Conservation (phyloP, 2,329 filamentous ascomycete species). For the Lachnellula occidentalis region DNA sequence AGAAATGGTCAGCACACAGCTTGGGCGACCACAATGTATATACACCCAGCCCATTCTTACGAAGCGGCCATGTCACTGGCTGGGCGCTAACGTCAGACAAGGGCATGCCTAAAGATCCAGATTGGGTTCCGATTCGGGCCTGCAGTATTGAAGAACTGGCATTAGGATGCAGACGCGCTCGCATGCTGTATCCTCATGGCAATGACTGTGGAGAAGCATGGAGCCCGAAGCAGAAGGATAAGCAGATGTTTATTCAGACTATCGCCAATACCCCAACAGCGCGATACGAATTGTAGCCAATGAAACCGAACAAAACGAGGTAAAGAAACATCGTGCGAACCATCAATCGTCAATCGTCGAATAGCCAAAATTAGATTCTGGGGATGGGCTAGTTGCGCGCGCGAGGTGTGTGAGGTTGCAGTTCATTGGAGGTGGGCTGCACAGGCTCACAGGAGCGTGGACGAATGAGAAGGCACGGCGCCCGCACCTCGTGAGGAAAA, state of each 20-base stretch:
- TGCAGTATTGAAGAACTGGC: slow-evolving; percentile 9
- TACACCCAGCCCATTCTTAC: slow-evolving; percentile 14
- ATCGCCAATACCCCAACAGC: slow-evolving; percentile 9
- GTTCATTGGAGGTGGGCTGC: slow-evolving; percentile 13
- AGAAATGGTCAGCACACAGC: slow-evolving; percentile 14
- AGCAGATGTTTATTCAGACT: slow-evolving; percentile 16
- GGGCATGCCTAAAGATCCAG: slow-evolving; percentile 5
- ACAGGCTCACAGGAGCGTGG: slow-evolving; percentile 1
- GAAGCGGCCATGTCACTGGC: slow-evolving; percentile 15
- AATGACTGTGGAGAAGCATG: slow-evolving; percentile 1
- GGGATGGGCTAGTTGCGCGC: slow-evolving; percentile 16
- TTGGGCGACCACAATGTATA: slow-evolving; percentile 25
- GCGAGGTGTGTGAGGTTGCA: slow-evolving; percentile 7
- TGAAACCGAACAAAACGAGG: slow-evolving; percentile 1
- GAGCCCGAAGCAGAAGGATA: slow-evolving; percentile 7
- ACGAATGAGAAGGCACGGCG: slow-evolving; percentile 8
- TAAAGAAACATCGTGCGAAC: slow-evolving; percentile 9
- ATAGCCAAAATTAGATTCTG: slow-evolving; percentile 20
- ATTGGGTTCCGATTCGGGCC: slow-evolving; percentile 10
- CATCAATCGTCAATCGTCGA: slow-evolving; percentile 1
- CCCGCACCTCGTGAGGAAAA: neutral
- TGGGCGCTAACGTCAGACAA: slow-evolving; percentile 21
- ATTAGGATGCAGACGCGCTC: slow-evolving; percentile 14
- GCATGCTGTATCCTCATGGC: neutral
- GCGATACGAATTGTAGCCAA: slow-evolving; percentile 9